Percentiles rank a stretch among this genome's conserved stretches.
phyloP scores from a whole-genome alignment of 768 basidiomycete species.

The Tylopilus cervinicoccineus region DNA sequence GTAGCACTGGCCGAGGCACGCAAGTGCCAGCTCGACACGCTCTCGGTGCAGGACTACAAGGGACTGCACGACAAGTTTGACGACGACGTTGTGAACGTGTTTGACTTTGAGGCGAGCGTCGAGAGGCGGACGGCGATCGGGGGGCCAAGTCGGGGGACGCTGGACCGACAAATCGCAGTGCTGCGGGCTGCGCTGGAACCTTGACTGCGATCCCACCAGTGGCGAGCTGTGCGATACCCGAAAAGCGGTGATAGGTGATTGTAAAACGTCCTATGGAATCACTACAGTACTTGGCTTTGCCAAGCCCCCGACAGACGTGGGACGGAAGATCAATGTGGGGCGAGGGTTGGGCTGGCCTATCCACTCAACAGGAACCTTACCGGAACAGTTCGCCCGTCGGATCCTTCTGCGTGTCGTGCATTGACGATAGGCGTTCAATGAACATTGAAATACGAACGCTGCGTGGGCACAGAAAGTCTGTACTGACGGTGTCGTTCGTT shows the following conservation, averaged over 20 bases:
- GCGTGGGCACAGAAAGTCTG: background rate
- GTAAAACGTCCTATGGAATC: background rate
- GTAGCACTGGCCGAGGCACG: conserved; percentile 90
- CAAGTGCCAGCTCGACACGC: conserved; percentile 74
- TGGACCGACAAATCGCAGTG: conserved; percentile 79
- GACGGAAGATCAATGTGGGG: background rate
- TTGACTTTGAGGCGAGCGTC: conserved; percentile 94
- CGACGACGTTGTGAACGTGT: conserved; percentile 78
- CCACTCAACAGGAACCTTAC: background rate
- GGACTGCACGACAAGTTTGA: conserved; percentile 70
- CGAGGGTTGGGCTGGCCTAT: background rate
- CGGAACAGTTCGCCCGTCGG: background rate
- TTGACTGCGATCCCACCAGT: conserved; percentile 1
- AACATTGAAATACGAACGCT: background rate
- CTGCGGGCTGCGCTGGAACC: conserved; percentile 55
- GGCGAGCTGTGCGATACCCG: background rate
- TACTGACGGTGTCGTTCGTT: background rate
- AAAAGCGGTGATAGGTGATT: background rate
- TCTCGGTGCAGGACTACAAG: conserved; percentile 78
- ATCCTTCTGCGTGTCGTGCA: background rate
- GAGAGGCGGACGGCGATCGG: conserved; percentile 92
- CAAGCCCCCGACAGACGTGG: background rate
- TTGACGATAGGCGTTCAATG: background rate
- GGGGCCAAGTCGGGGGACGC: conserved; percentile 81
- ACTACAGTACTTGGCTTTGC: background rate